Conservation (phyloP, 768 basidiomycete genomes). For the Calocybe indica region DNA sequence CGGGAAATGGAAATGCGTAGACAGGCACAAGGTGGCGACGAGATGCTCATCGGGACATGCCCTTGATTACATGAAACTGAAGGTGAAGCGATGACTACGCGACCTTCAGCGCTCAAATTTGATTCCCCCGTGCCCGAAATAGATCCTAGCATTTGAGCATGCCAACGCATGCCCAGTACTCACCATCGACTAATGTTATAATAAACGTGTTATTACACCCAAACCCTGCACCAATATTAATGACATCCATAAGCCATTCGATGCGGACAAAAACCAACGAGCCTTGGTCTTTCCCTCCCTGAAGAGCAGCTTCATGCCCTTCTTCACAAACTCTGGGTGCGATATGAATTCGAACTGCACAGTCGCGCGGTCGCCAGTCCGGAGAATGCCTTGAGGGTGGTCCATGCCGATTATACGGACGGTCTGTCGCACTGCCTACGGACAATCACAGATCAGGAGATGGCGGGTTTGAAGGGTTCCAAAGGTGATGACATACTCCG, state of each 20-base stretch:
- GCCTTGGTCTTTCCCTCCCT: conserved; percentile 96
- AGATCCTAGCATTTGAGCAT: neutral
- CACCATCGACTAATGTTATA: conserved; percentile 27
- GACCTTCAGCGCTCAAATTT: too few relatives aligned
- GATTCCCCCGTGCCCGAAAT: too few relatives aligned
- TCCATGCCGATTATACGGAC: conserved; percentile 90
- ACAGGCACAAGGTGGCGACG: too few relatives aligned
- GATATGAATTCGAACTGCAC: conserved; percentile 95
- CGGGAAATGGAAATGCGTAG: too few relatives aligned
- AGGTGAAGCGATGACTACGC: too few relatives aligned
- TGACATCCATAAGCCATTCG: neutral
- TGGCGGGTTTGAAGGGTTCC: too few relatives aligned
- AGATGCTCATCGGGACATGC: too few relatives aligned
- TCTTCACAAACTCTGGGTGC: conserved; percentile 87
- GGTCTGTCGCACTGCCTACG: conserved; percentile 85
- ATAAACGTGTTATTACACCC: conserved; percentile 65
- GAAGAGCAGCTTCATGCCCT: conserved; percentile 90
- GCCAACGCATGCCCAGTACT: neutral
- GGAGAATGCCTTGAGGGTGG: conserved; percentile 79
- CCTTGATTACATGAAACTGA: too few relatives aligned
- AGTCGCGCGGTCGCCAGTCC: conserved; percentile 92
- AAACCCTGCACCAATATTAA: conserved; percentile 45
- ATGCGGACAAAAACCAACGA: conserved; percentile 10
- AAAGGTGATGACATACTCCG: conserved; percentile 45
- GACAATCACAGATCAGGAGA: neutral